Base-by-base conservation (phyloP, 2,329 filamentous ascomycete species). In the Diplodia seriata region DNA sequence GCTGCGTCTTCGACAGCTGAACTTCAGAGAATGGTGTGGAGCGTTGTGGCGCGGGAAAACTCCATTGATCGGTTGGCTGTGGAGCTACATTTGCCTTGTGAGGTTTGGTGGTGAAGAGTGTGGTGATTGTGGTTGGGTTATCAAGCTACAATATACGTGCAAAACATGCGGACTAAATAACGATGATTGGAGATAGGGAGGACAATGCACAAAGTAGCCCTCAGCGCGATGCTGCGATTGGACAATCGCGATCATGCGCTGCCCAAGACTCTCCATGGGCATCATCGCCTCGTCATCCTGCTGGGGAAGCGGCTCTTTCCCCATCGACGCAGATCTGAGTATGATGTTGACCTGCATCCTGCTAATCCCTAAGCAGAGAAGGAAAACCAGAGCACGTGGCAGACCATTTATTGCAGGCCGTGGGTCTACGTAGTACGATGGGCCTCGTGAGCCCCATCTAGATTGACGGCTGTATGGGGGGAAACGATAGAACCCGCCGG, bases 231-330 rank as follows among this genome's bases (percentile, higher is more conserved):
- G 14, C 38, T 18, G 38, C 7, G n/a, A 47, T 47, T 47, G n/a
- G n/a, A 47, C 7, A 11, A 20, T 47, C 7, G 18, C 18, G 43
- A 47, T 47, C 18, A 47, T 47, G 7, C n/a, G 7, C 1, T 11
- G 9, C 18, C 43, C 18, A 20, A 20, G 7, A 20, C 7, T n/a
- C 11, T n/a, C 18, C 55, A 23, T 8, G 33, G 12, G 20, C 29
- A 50, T 62, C 36, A 55, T 33, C 7, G n/a, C 26, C 18, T 43
- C 57, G 40, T 62, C 40, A 29, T 62, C 23, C 15, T 31, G 20
- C 12, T 38, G 40, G 57, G 15, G 15, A n/a, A 49, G 57, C 40
- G 57, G 57, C 57, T 62, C 57, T 62, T 62, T 36, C 8, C 15
- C 12, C 18, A 12, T 18, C 53, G 31, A 31, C 18, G 50, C 43